Conservation (phyloP, 306 rosid genomes). For the Trifolium pratense region DNA sequence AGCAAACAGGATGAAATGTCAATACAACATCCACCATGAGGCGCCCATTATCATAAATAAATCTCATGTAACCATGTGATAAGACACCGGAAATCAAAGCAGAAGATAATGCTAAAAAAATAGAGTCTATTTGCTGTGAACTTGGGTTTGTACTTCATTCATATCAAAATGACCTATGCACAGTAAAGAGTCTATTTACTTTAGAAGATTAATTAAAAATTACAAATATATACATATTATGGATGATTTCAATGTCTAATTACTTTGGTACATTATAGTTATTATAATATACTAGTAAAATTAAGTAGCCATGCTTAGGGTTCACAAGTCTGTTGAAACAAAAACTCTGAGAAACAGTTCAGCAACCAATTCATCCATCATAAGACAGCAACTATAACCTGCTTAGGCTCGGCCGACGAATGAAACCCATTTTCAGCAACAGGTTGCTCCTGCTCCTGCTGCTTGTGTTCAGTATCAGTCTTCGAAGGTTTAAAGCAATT, state of each 20-base stretch:
- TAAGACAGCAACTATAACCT: conserved; percentile 61
- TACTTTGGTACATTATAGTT: not conserved
- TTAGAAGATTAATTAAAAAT: not conserved
- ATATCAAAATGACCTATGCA: not conserved
- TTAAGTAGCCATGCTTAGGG: not conserved
- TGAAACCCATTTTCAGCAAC: conserved; percentile 68
- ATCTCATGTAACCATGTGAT: conserved; percentile 9
- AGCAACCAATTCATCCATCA: not conserved
- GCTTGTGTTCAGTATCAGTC: conserved; percentile 59
- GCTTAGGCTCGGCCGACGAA: conserved; percentile 59
- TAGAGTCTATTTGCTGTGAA: not conserved
- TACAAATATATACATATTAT: not conserved
- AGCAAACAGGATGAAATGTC: not conserved
- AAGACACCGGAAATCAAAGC: not conserved
- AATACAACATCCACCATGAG: not conserved
- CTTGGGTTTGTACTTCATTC: not conserved
- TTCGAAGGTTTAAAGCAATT: conserved; percentile 85
- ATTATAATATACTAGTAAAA: not conserved
- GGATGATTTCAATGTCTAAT: not conserved
- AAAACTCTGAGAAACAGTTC: conserved; percentile 29
- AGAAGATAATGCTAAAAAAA: not conserved
- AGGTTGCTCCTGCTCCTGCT: conserved; percentile 52
- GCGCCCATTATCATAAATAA: not conserved
- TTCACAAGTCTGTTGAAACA: conserved; percentile 1
- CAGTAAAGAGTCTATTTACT: not conserved